phyloP scores from a whole-genome alignment of 2,329 filamentous ascomycete genomes.

The Metarhizium humberi region DNA sequence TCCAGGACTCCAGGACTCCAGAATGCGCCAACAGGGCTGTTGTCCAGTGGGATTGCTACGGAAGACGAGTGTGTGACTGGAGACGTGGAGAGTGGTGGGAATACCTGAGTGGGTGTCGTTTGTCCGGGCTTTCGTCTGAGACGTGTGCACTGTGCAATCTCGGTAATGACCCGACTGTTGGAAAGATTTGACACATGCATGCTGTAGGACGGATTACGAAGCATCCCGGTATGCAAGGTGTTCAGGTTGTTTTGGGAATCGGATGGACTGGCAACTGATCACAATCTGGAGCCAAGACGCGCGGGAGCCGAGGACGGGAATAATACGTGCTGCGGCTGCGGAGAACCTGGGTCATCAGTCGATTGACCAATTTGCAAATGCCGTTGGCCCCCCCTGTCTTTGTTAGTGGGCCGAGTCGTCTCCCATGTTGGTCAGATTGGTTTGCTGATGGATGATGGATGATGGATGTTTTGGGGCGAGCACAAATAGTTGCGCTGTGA shows the following conservation, averaged over 20 bases:
- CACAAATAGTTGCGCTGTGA: no score
- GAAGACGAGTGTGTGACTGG: background rate
- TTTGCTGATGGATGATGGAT: no score
- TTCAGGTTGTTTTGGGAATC: no score
- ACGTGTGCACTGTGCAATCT: background rate
- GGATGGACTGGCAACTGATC: no score
- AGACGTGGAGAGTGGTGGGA: background rate
- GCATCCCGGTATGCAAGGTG: background rate
- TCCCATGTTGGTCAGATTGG: no score
- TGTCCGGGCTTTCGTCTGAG: background rate
- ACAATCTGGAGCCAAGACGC: no score
- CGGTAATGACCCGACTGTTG: background rate
- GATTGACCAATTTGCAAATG: background rate
- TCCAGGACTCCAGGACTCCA: no score
- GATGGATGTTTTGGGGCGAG: no score
- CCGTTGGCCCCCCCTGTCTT: background rate
- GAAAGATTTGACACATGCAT: background rate
- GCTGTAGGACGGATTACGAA: background rate
- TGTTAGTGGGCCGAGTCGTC: no score
- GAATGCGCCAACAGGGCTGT: background rate
- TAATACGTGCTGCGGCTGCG: background rate
- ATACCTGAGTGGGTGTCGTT: background rate
- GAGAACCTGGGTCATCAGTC: background rate
- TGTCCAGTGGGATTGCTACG: background rate
- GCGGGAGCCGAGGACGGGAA: background rate